These are phyloP conservation scores for Termitomyces heimii DNA, from an alignment of 768 basidiomycete species.

Conservation along the genomic window DNA sequence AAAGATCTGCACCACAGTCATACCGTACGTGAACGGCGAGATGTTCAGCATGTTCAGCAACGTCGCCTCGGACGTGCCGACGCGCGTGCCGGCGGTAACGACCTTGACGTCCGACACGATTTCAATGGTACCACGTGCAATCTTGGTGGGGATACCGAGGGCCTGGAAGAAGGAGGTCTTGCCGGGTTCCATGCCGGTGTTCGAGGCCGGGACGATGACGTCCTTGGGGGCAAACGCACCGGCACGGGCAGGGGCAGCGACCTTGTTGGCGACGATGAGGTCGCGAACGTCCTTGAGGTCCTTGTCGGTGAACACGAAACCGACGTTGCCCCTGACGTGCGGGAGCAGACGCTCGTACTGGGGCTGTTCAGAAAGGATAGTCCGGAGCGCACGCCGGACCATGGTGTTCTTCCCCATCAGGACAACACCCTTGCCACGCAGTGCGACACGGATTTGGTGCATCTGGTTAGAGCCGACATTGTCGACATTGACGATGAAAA, in stretches of 20 bases:
- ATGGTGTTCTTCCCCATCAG: conserved; percentile 99
- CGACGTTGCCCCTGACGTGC: conserved; percentile 95
- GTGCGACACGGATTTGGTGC: conserved; percentile 94
- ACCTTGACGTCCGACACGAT: conserved; percentile 97
- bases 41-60: conserved; percentile 99
- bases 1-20: conserved; percentile 96
- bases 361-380: conserved; percentile 84
- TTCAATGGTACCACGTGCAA: conserved; percentile 99
- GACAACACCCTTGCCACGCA: conserved; percentile 94
- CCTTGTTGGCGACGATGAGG: conserved; percentile 93
- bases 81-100: conserved; percentile 86
- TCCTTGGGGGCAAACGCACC: conserved; percentile 93
- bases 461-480: conserved; percentile 99
- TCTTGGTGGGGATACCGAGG: conserved; percentile 98
- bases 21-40: conserved; percentile 99
- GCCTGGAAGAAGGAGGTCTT: conserved; percentile 99
- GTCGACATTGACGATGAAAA: conserved; percentile 99
- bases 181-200: conserved; percentile 99
- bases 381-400: conserved; percentile 96
- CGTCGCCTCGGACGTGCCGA: conserved; percentile 95
- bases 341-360: conserved; percentile 96
- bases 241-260: conserved; percentile 97
- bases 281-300: conserved; percentile 96
- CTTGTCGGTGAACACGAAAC: conserved; percentile 91
- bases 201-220: conserved; percentile 88